Base-by-base conservation (phyloP, 805 yeast genomes). In the Lipomyces sp. region DNA sequence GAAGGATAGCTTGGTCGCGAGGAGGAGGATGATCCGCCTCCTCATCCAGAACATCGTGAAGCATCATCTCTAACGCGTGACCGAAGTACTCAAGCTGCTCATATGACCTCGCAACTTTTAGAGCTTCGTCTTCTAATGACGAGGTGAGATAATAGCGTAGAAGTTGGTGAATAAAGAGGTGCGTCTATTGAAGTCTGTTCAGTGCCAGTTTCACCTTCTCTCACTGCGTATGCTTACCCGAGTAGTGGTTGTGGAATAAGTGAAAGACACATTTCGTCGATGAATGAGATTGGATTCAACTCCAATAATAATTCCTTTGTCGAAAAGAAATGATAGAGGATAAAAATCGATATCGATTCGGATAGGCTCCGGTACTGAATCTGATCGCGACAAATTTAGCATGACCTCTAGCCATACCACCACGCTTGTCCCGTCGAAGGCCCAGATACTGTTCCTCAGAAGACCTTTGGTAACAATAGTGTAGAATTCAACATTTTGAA, bases 251-350 rank as follows among this genome's bases (percentile, higher is more conserved):
- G 42, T 48, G 11, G 78, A 75, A 48, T 76, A 75, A 6, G 76
- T 63, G 66, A 78, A 78, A 1, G 72, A 55, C 32, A 75, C 76
- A 18, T 77, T 78, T 11, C 74, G 70, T 53, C 81, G 72, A 13
- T 72, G 71, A 13, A 78, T 72, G 10, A 78, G 71, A 63, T 83
- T 85, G 8, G 83, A 74, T 62, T 84, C 87, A n/a, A 84, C 73
- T 4, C 87, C 85, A 61, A 83, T 77, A 6, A 84, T 75, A 59
- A 83, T 75, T 42, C 86, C 86, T 64, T 84, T 83, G 45, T 78
- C 79, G n/a, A 77, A 69, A 45, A 83, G 76, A 42, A 82, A 76
- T 3, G 84, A 80, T 30, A 85, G 74, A 0, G 88, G 88, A 71
- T 84, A 85, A n/a, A 83, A 77, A 37, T 81, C 83, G n/a, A 81